Conservation (phyloP, 495 filamentous ascomycete species). For the Penicillium desertorum region DNA sequence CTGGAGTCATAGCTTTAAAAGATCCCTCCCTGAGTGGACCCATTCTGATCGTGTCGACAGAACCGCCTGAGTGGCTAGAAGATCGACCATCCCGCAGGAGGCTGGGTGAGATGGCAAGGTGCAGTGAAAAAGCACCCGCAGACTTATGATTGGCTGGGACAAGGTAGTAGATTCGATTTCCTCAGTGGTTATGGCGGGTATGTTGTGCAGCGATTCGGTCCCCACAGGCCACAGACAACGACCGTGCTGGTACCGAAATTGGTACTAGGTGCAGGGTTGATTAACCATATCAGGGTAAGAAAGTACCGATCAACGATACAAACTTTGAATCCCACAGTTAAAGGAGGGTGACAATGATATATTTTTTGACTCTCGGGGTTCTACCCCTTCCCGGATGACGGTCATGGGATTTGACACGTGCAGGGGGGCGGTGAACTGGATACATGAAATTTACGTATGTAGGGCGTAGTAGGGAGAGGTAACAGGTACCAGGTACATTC, state of each 20-base stretch:
- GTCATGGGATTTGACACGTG: constrained; percentile 7
- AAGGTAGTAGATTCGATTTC: constrained; percentile 4
- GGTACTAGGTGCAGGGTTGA: constrained; percentile 16
- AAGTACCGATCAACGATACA: background rate
- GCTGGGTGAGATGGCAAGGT: constrained; percentile 24
- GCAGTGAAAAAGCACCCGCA: constrained; percentile 15
- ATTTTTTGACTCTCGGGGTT: constrained; percentile 1
- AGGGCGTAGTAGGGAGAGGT: no score
- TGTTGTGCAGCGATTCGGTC: constrained; percentile 27
- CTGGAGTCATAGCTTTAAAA: background rate
- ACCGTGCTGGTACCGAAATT: constrained; percentile 11
- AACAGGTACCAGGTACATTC: background rate
- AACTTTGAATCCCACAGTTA: background rate
- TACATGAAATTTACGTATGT: background rate
- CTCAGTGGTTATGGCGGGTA: constrained; percentile 19
- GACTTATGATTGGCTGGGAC: constrained; percentile 21
- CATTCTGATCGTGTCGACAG: constrained; percentile 18
- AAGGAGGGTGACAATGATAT: background rate
- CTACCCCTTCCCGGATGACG: background rate
- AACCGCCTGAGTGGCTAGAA: constrained; percentile 25
- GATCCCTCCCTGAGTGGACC: constrained; percentile 19
- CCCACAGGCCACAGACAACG: constrained; percentile 15
- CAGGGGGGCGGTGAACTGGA: constrained; percentile 10
- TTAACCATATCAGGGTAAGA: background rate
- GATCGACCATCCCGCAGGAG: constrained; percentile 33